A percentile compares a stretch with the other conserved stretches of the same genome.
Evolutionary conservation across 495 filamentous ascomycete species (phyloP).

Genomic region (Neurospora sp.): DNA sequence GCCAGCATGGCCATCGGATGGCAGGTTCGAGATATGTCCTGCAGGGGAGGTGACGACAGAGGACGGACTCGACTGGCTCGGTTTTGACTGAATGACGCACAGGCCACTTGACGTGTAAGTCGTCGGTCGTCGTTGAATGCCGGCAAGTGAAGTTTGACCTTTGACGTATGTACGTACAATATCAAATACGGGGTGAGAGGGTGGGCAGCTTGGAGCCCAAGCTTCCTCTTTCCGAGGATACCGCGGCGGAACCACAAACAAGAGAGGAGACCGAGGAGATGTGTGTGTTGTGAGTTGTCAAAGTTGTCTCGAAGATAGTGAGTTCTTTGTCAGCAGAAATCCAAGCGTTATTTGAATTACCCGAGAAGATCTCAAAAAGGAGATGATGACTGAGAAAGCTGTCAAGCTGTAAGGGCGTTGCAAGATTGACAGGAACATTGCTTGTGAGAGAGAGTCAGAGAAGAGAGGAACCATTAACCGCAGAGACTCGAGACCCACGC

Average conservation of each 20-base stretch:
- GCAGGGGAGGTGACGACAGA: conserved; percentile 13
- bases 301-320: background rate
- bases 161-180: background rate
- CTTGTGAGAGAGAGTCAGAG: background rate
- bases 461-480: background rate
- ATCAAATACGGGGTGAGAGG: background rate
- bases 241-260: background rate
- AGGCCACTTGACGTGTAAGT: background rate
- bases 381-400: background rate
- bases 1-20: conserved; percentile 51
- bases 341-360: background rate
- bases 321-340: background rate
- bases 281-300: background rate
- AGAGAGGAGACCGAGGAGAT: background rate
- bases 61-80: background rate
- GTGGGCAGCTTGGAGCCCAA: background rate
- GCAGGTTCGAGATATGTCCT: conserved; percentile 44
- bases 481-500: background rate
- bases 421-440: background rate
- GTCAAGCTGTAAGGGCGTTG: background rate
- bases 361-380: background rate
- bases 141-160: background rate
- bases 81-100: background rate
- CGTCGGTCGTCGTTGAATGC: background rate
- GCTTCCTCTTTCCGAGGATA: background rate